Evolutionary conservation across 345 rosid species (phyloP).

Genomic region (Turnera subulata): DNA sequence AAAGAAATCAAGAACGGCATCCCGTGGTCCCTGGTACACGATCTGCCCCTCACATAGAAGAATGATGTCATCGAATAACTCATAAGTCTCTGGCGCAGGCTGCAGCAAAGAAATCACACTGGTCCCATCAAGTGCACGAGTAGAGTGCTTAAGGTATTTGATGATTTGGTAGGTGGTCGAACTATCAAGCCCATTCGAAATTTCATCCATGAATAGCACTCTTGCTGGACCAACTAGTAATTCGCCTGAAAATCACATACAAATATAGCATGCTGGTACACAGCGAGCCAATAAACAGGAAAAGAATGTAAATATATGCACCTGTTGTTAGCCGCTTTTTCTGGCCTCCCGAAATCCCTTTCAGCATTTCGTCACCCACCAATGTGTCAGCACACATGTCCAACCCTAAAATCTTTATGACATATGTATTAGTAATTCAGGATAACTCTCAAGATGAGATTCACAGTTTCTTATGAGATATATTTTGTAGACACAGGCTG

Average conservation of each 20-base stretch:
- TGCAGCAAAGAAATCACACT: constrained; percentile 86
- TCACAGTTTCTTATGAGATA: neutral
- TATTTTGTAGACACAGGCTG: neutral
- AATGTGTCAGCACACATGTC: constrained; percentile 89
- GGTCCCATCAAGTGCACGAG: constrained; percentile 77
- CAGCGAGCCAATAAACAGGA: neutral
- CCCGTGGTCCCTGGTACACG: constrained; percentile 89
- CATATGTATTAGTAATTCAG: constrained; percentile 47
- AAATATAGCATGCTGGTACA: constrained; percentile 1
- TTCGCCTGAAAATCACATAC: constrained; percentile 58
- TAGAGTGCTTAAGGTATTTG: constrained; percentile 81
- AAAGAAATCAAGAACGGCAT: constrained; percentile 67
- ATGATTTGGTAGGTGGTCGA: constrained; percentile 91
- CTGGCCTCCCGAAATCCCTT: constrained; percentile 99
- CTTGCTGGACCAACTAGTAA: constrained; percentile 93
- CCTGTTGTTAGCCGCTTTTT: constrained; percentile 98
- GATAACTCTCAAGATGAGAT: constrained; percentile 14
- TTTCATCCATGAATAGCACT: constrained; percentile 97
- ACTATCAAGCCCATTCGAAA: constrained; percentile 95
- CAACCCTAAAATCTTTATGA: constrained; percentile 96
- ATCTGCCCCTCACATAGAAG: constrained; percentile 94
- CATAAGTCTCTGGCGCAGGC: constrained; percentile 93
- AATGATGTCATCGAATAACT: constrained; percentile 85
- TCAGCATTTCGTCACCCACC: constrained; percentile 98
- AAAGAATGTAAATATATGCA: constrained; percentile 9